phyloP scores from a whole-genome alignment of 768 basidiomycete species.

The Leccinum incarnatum region DNA sequence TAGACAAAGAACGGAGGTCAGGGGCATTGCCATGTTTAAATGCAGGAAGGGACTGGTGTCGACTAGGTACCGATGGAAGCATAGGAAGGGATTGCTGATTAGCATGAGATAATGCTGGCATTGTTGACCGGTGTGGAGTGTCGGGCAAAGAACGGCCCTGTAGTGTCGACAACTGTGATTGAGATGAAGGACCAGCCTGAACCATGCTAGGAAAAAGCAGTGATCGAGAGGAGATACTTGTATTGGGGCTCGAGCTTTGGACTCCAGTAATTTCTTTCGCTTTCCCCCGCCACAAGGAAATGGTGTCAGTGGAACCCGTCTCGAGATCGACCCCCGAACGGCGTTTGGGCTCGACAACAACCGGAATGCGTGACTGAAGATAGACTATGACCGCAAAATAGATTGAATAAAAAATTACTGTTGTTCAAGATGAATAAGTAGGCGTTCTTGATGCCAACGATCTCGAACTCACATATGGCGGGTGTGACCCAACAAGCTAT shows the following conservation, averaged over 20 bases:
- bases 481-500: constrained; percentile 55
- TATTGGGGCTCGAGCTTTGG: not conserved
- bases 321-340: constrained; percentile 19
- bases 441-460: not conserved
- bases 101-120: constrained; percentile 1
- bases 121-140: constrained; percentile 3
- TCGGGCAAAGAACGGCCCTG: constrained; percentile 2
- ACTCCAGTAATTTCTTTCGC: not conserved
- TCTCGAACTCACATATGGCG: constrained; percentile 41
- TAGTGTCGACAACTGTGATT: not conserved
- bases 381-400: constrained; percentile 40
- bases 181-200: constrained; percentile 7
- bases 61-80: constrained; percentile 4
- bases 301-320: constrained; percentile 8
- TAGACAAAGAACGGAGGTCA: constrained; percentile 1
- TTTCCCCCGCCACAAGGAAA: constrained; percentile 6
- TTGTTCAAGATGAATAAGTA: constrained; percentile 6
- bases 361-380: constrained; percentile 31
- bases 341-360: constrained; percentile 13
- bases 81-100: not conserved
- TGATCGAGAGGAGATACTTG: not conserved
- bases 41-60: constrained; percentile 26
- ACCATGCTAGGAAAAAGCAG: constrained; percentile 9
- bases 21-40: constrained; percentile 8
- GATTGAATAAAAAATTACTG: constrained; percentile 45